Base-by-base conservation (phyloP, 108 stramenopile species). In the Cylindrotheca fusiformis region DNA sequence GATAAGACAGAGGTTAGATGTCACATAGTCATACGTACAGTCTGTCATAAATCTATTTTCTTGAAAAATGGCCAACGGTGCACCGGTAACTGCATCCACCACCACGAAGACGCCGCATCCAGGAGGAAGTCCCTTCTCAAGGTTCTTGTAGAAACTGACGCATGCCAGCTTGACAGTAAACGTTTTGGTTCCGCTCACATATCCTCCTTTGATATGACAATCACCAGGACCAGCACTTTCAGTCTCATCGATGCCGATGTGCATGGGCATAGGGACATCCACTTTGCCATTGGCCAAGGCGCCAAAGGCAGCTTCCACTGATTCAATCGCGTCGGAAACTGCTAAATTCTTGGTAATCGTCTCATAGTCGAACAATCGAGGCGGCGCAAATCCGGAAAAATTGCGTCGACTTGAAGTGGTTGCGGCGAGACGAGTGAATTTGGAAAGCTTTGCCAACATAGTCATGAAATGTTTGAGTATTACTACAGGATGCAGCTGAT, bases 1-100 rank as follows among this genome's bases (percentile, higher is more conserved):
- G n/a, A n/a, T n/a, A n/a, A n/a, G n/a, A n/a, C n/a, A n/a, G n/a
- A n/a, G n/a, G n/a, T n/a, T n/a, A n/a, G n/a, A n/a, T n/a, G n/a
- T n/a, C n/a, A n/a, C n/a, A n/a, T n/a, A n/a, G n/a, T n/a, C n/a
- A n/a, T n/a, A n/a, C n/a, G n/a, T n/a, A n/a, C n/a, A 73, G 70
- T 96, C 95, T n/a, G 95, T 96, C 88, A 96, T 94, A 87, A 83
- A 90, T 5, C 95, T 82, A 75, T 96, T 96, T 65, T 96, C 95
- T 69, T 93, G 91, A 59, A 94, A 90, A 45, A 96, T 77, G 28
- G 83, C 95, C 24, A 94, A 67, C 1, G 95, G 95, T 18, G 90
- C 88, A 45, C 95, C 95, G 5, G 86, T 95, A 24, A 80, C 83
- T 23, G 95, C 95, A 75, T 90, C 82, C 20, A 93, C 87, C n/a